A percentile compares a stretch with the other conserved stretches of the same genome.
phyloP scores from a whole-genome alignment of 495 filamentous ascomycete species.

The Penicillium roqueforti region DNA sequence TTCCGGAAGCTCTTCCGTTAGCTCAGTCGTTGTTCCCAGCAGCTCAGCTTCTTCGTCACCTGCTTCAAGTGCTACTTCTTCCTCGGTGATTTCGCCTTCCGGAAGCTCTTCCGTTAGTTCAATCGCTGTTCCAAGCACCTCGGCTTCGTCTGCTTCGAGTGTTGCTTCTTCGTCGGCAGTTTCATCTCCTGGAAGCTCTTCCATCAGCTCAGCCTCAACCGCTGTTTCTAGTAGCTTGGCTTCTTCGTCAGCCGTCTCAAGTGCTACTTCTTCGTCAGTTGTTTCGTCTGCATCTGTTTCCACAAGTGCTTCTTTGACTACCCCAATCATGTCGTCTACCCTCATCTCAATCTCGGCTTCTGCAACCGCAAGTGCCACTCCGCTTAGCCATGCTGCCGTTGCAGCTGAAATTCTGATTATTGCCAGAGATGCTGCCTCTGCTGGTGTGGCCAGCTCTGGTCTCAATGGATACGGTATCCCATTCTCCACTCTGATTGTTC shows the following conservation, averaged over 20 bases:
- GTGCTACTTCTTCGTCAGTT: conserved; percentile 1
- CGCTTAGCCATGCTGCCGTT: conserved; percentile 24
- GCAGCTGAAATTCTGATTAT: conserved; percentile 54
- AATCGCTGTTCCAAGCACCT: too few relatives aligned
- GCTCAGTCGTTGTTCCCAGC: too few relatives aligned
- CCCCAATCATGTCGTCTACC: conserved; percentile 28
- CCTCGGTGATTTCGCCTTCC: too few relatives aligned
- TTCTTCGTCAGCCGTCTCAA: background rate
- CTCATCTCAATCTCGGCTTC: conserved; percentile 17
- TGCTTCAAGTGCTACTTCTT: too few relatives aligned
- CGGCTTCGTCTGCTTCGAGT: too few relatives aligned
- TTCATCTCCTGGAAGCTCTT: conserved; percentile 3
- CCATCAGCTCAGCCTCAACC: background rate
- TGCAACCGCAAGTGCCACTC: conserved; percentile 22
- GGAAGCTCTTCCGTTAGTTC: too few relatives aligned
- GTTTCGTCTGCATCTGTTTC: conserved; percentile 13
- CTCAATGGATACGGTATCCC: conserved; percentile 61
- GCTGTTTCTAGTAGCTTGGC: too few relatives aligned
- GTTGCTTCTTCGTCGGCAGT: too few relatives aligned
- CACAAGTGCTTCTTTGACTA: conserved; percentile 14
- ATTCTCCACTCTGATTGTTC: conserved; percentile 51
- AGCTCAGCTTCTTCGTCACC: too few relatives aligned
- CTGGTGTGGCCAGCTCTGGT: conserved; percentile 45
- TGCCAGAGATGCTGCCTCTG: conserved; percentile 47
- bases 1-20: too few relatives aligned